Base-by-base conservation (phyloP, 345 rosid genomes). In the Sisymbrium irio region DNA sequence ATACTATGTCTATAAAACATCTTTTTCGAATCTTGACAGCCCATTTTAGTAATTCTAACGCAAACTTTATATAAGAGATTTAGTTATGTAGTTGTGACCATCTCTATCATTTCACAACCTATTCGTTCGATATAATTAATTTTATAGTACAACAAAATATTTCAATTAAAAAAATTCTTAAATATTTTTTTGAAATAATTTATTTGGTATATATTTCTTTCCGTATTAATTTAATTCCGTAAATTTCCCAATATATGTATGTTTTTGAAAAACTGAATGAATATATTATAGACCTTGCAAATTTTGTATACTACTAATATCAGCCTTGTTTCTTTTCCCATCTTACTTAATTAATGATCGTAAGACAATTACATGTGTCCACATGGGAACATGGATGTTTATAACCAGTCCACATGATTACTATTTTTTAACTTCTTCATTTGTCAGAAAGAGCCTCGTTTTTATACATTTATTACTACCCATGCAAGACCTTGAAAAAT, bases 341-440 rank as follows among this genome's bases (percentile, higher is more conserved):
- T 15, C 13, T 63, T 13, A 12, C 45, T 72, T 64, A 65, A 11
- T 19, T 50, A 50, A 45, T 64, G 47, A 22, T 15, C 36, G 33
- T 65, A 56, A 56, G 77, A 45, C 50, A 56, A 55, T 18, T 65
- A 46, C 66, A 74, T 17, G 66, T 46, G 58, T 74, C 51, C 72
- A 74, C 78, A 65, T 74, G 77, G 66, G 72, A 45, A 65, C 60
- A 65, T 65, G 77, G 20, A 65, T 65, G 49, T 15, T 64, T 44
- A 55, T 28, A 56, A 44, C 65, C 9, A 73, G 27, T 55, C 47
- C 59, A 65, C 65, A 65, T 73, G 57, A 33, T 54, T 51, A 13
- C 15, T 61, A 3, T 35, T 44, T n/a, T 25, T 9, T 8, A 18
- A 36, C 18, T 9, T 41, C 13, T 18, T 53, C 17, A 54, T 27